phyloP scores from a whole-genome alignment of 1,284 basidiomycete genomes.

The Ustilago nuda region DNA sequence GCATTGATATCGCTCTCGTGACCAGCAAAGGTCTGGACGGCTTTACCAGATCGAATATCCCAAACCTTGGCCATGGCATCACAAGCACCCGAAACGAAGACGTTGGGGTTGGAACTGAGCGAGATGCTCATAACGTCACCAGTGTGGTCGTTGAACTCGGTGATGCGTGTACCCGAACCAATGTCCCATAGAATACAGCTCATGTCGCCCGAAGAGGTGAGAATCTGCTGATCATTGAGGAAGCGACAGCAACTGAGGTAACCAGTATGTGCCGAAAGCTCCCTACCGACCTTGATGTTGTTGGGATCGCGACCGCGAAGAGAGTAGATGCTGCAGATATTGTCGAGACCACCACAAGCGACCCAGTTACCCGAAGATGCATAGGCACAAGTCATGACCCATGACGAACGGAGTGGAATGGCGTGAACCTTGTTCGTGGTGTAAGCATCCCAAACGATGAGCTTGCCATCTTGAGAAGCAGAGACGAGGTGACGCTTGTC shows the following conservation, averaged over 20 bases:
- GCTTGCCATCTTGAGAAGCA: constrained; percentile 97
- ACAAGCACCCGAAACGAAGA: constrained; percentile 97
- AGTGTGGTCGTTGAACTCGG: constrained; percentile 98
- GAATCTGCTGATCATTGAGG: constrained; percentile 96
- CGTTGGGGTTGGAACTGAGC: constrained; percentile 90
- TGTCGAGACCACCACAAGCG: constrained; percentile 98
- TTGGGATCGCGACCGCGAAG: constrained; percentile 73
- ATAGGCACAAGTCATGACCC: constrained; percentile 99
- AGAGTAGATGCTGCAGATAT: constrained; percentile 98
- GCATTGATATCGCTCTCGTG: constrained; percentile 99
- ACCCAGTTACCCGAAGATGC: constrained; percentile 96
- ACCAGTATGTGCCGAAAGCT: constrained; percentile 94
- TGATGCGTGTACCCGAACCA: constrained; percentile 91
- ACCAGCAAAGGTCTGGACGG: constrained; percentile 97
- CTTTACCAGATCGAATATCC: constrained; percentile 96
- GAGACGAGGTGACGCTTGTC: constrained; percentile 97
- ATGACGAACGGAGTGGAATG: constrained; percentile 94
- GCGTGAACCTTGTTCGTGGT: constrained; percentile 99
- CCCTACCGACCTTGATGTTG: constrained; percentile 75
- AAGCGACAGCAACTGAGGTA: constrained; percentile 98
- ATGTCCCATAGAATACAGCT: constrained; percentile 99
- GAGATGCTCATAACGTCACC: constrained; percentile 96
- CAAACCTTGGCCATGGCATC: constrained; percentile 98
- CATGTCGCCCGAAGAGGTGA: constrained; percentile 98
- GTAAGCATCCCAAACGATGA: constrained; percentile 99